Evolutionary conservation across 2,329 filamentous ascomycete genomes (phyloP).

Genomic region (Scedosporium apiospermum): DNA sequence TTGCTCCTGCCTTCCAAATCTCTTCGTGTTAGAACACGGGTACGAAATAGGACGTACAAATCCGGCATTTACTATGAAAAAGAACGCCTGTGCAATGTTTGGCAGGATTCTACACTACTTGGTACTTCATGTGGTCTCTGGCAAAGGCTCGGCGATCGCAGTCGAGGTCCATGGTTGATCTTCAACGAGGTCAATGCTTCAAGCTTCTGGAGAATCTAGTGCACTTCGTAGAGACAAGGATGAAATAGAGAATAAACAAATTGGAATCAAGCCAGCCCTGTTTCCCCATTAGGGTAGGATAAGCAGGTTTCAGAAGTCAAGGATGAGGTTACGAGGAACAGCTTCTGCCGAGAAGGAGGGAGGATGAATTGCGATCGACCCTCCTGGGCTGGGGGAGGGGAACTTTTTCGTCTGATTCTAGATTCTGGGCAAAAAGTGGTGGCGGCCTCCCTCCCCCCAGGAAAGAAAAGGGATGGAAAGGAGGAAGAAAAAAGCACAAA

Average conservation of each 20-base stretch:
- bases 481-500: not conserved
- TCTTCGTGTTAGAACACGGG: too few species aligned
- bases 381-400: not conserved
- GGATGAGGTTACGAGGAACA: not conserved
- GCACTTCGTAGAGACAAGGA: not conserved
- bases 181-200: not conserved
- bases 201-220: not conserved
- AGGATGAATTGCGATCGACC: not conserved
- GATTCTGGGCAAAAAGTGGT: not conserved
- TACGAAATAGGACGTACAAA: too few species aligned
- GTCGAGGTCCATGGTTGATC: not conserved
- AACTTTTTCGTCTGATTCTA: constrained; percentile 1
- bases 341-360: not conserved
- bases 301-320: not conserved
- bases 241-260: not conserved
- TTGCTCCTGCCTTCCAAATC: too few species aligned
- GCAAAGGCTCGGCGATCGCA: not conserved
- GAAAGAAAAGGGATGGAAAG: not conserved
- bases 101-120: too few species aligned
- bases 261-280: not conserved
- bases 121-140: not conserved
- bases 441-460: not conserved
- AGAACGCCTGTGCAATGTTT: too few species aligned
- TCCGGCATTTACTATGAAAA: too few species aligned
- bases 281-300: not conserved